Conservation (phyloP, 306 rosid species). For the Vigna reflexopilosa region DNA sequence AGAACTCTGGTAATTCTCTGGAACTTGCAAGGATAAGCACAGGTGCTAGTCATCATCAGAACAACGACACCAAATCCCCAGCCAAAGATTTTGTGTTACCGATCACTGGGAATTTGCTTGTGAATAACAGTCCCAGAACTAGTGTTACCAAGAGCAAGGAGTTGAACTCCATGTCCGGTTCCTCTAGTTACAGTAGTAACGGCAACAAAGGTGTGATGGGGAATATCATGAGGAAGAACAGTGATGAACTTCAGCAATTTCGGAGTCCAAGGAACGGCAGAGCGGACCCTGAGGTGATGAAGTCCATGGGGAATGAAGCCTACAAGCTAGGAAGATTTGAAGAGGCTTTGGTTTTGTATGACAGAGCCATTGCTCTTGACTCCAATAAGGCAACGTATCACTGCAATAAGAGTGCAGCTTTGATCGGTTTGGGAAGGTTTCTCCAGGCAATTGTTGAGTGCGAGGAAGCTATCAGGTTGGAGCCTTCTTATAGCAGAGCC, state of each 20-base stretch:
- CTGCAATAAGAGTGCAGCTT: conserved; percentile 89
- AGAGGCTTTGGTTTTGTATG: conserved; percentile 79
- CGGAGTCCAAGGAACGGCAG: conserved; percentile 48
- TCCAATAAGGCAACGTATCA: conserved; percentile 74
- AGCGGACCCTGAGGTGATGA: conserved; percentile 78
- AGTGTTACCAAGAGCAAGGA: conserved; percentile 46
- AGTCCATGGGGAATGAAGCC: conserved; percentile 86
- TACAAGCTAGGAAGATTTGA: conserved; percentile 69
- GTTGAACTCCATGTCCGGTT: conserved; percentile 34
- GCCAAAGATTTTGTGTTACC: conserved; percentile 54
- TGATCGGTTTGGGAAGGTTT: conserved; percentile 67
- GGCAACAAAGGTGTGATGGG: conserved; percentile 64
- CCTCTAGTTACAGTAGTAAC: conserved; percentile 28
- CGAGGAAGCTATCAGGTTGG: conserved; percentile 73
- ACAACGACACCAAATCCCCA: conserved; percentile 49
- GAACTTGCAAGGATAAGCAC: conserved; percentile 57
- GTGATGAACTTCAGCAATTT: conserved; percentile 52
- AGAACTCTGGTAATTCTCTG: conserved; percentile 37
- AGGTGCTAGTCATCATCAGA: conserved; percentile 40
- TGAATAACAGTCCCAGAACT: conserved; percentile 57
- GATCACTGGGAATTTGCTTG: conserved; percentile 52
- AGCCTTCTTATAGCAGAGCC: conserved; percentile 84
- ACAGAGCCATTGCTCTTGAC: conserved; percentile 74
- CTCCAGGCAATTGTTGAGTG: conserved; percentile 72
- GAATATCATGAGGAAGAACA: conserved; percentile 75